Conservation (phyloP, 305 asterid species). For the Fraxinus velutina region DNA sequence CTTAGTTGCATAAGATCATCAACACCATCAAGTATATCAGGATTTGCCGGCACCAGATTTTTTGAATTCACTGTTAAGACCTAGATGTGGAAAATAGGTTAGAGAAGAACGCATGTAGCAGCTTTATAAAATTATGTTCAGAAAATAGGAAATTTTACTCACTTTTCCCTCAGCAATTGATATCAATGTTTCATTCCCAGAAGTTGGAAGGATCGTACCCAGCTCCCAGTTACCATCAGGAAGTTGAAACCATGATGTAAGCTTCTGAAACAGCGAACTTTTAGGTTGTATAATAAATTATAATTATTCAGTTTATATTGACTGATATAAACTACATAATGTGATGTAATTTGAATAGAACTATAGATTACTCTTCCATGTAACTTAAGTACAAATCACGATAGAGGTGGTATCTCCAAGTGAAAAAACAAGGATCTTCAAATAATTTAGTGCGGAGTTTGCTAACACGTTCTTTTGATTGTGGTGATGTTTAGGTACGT, state of each 20-base stretch:
- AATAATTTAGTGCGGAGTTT: not conserved
- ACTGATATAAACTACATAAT: not conserved
- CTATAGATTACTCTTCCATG: not conserved
- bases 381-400: not conserved
- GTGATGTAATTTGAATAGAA: not conserved
- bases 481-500: not conserved
- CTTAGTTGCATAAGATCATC: constrained; percentile 97
- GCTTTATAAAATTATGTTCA: constrained; percentile 2
- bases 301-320: not conserved
- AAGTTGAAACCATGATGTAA: constrained; percentile 85
- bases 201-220: constrained; percentile 63
- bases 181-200: constrained; percentile 69
- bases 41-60: constrained; percentile 73
- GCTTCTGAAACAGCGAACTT: constrained; percentile 57
- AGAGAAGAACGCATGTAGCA: constrained; percentile 17
- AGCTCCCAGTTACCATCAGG: constrained; percentile 97
- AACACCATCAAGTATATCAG: constrained; percentile 94
- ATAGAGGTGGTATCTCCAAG: not conserved
- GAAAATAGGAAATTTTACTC: constrained; percentile 26
- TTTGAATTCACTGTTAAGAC: constrained; percentile 69
- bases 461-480: not conserved
- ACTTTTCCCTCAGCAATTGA: constrained; percentile 79
- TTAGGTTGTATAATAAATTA: constrained; percentile 20
- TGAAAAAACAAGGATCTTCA: not conserved
- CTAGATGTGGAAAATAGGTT: constrained; percentile 34